phyloP scores from a whole-genome alignment of 345 rosid genomes.

The Nephelium lappaceum region DNA sequence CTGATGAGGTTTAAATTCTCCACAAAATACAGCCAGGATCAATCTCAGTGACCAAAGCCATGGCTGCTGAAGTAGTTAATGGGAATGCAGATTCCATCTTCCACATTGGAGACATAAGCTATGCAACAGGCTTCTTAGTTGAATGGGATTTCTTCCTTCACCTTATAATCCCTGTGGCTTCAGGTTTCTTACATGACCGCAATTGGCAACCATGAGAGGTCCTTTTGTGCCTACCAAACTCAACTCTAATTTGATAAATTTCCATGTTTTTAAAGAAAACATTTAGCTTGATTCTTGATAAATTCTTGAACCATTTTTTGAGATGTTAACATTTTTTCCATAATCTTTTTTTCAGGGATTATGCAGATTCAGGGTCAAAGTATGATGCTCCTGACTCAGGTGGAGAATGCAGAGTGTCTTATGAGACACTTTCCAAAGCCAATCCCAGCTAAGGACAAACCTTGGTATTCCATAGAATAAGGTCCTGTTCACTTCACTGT shows the following conservation, averaged over 20 bases:
- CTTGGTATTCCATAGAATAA: slow-evolving; percentile 70
- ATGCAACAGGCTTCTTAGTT: slow-evolving; percentile 71
- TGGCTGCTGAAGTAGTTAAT: slow-evolving; percentile 40
- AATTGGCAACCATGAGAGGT: slow-evolving; percentile 76
- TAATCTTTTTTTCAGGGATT: slow-evolving; percentile 44
- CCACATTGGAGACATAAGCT: slow-evolving; percentile 78
- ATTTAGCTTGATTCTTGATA: no score
- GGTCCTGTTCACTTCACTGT: slow-evolving; percentile 56
- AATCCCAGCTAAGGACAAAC: slow-evolving; percentile 55
- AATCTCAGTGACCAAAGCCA: slow-evolving; percentile 48
- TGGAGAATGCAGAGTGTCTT: slow-evolving; percentile 74
- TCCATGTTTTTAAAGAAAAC: background rate
- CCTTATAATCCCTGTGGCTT: slow-evolving; percentile 57
- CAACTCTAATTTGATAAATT: no score
- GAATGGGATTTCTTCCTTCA: slow-evolving; percentile 77
- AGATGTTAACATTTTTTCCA: no score
- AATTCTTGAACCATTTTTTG: no score
- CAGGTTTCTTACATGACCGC: slow-evolving; percentile 68
- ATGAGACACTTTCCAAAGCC: slow-evolving; percentile 79
- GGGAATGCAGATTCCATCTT: slow-evolving; percentile 59
- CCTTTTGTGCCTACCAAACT: no score
- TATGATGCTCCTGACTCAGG: slow-evolving; percentile 57
- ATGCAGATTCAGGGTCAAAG: slow-evolving; percentile 40
- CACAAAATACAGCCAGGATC: slow-evolving; percentile 55
- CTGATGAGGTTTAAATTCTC: no score